Conservation (phyloP, 805 yeast species). For the Millerozyma miso region DNA sequence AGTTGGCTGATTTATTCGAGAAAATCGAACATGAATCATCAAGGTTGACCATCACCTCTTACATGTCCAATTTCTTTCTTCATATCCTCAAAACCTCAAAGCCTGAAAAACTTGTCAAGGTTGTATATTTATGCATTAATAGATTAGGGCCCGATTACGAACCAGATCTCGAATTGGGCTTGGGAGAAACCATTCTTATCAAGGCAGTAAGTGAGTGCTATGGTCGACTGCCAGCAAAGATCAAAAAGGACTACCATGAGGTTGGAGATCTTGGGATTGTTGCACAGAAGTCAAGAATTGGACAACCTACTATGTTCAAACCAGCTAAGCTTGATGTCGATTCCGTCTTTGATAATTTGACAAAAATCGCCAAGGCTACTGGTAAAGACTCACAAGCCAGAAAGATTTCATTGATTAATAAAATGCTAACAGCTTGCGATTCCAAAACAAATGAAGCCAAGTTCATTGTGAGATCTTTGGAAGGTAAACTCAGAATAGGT, state of each 20-base stretch:
- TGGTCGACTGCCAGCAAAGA: slow-evolving; percentile 68
- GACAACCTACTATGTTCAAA: slow-evolving; percentile 90
- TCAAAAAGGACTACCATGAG: slow-evolving; percentile 70
- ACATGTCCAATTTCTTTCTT: slow-evolving; percentile 68
- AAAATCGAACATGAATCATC: slow-evolving; percentile 76
- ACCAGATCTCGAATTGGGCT: slow-evolving; percentile 81
- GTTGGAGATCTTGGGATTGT: slow-evolving; percentile 89
- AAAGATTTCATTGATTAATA: slow-evolving; percentile 76
- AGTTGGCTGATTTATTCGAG: slow-evolving; percentile 64
- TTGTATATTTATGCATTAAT: slow-evolving; percentile 83
- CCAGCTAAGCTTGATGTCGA: slow-evolving; percentile 76
- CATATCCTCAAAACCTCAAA: slow-evolving; percentile 49
- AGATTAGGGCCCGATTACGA: slow-evolving; percentile 94
- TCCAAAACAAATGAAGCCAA: slow-evolving; percentile 74
- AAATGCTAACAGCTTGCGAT: slow-evolving; percentile 80
- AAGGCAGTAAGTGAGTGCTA: slow-evolving; percentile 89
- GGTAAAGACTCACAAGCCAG: slow-evolving; percentile 80
- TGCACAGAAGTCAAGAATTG: slow-evolving; percentile 77
- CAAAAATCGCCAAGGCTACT: slow-evolving; percentile 68
- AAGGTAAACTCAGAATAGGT: slow-evolving; percentile 90
- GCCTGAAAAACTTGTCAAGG: slow-evolving; percentile 53
- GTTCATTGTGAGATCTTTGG: slow-evolving; percentile 81
- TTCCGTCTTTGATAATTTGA: slow-evolving; percentile 68
- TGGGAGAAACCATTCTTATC: slow-evolving; percentile 84
- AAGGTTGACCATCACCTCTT: slow-evolving; percentile 73